A percentile compares a stretch with the other conserved stretches of the same genome.
Evolutionary conservation across 768 basidiomycete species (phyloP).

Genomic region (Hygrophorus pudorinus): DNA sequence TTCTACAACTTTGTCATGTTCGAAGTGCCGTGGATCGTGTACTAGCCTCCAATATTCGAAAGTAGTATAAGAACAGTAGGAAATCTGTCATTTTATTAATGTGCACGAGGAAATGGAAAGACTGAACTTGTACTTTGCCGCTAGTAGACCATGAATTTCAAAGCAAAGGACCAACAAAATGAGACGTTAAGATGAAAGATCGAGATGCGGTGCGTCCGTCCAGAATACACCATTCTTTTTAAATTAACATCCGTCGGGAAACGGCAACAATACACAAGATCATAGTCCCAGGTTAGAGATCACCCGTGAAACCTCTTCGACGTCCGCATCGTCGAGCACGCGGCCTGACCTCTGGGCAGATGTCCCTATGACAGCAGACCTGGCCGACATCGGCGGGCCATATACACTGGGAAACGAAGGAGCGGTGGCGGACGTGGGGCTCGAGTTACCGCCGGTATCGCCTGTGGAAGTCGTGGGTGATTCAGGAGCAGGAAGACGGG

Average conservation of each 20-base stretch:
- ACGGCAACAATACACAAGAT: constrained; percentile 11
- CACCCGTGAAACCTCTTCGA: constrained; percentile 67
- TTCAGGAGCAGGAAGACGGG: constrained; percentile 57
- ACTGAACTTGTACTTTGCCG: constrained; percentile 36
- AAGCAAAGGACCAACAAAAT: constrained; percentile 24
- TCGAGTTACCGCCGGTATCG: constrained; percentile 68
- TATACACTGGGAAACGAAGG: constrained; percentile 84
- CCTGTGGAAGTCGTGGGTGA: constrained; percentile 74
- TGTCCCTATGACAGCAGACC: constrained; percentile 33
- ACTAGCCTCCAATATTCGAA: constrained; percentile 22
- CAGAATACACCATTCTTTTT: constrained; percentile 8
- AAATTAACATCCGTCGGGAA: constrained; percentile 5
- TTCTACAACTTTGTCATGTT: constrained; percentile 92
- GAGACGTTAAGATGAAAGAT: constrained; percentile 8
- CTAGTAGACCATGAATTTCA: constrained; percentile 13
- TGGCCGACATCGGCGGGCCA: constrained; percentile 44
- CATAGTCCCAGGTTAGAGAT: constrained; percentile 67
- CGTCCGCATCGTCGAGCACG: constrained; percentile 43
- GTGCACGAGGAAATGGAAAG: constrained; percentile 37
- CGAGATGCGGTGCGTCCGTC: constrained; percentile 6
- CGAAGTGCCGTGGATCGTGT: constrained; percentile 85
- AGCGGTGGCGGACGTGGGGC: constrained; percentile 67
- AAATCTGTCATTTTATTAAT: constrained; percentile 32
- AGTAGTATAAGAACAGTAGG: too few relatives aligned
- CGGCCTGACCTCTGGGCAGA: constrained; percentile 32